Evolutionary conservation across 208 protist species (phyloP), one percentile per base, ranked within the genome.

Genomic region (Naegleria fowleri): DNA sequence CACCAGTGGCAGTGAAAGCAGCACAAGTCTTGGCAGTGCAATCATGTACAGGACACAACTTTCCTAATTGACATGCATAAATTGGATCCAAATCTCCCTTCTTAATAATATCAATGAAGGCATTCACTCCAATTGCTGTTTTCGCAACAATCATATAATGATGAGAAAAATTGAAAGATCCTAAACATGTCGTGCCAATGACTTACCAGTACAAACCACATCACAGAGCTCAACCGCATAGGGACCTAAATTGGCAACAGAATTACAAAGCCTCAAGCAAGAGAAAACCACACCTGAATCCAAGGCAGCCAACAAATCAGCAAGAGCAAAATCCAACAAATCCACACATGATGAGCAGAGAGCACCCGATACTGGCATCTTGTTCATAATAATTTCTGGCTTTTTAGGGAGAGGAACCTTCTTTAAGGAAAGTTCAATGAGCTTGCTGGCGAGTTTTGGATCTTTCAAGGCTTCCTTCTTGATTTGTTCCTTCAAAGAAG

Each of bases 221-320:
- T 94, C 84, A 91, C 93, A 94, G 7, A 85, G 90, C 3, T 58
- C 38, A 39, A 40, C 92, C 38, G 91, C 86, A 33, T 58, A 39
- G 29, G 13, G 39, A 38, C 85, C 84, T 41, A 55, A 67, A 7
- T 33, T 16, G 39, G 33, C 15, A 4, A 93, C 59, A 36, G 67
- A 16, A 41, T 83, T 40, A 84, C 93, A 94, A 3, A 94, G 86
- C 5, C 79, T 16, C 52, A 33, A 36, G 33, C 92, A 93, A 16
- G 38, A 33, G n/a, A 92, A 93, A n/a, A 95, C n/a, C 25, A 94
- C 92, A 83, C 93, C 93, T 13, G 55, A 15, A 19, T 67, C 55
- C 11, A 67, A 0, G 22, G 55, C 55, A 67, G 55, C 55, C 55
- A 67, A 29, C 13, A 67, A 67, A 67, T 67, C 55, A 22, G 55